phyloP scores from a whole-genome alignment of 1,139 yeast species.

The Wickerhamiella infanticola region DNA sequence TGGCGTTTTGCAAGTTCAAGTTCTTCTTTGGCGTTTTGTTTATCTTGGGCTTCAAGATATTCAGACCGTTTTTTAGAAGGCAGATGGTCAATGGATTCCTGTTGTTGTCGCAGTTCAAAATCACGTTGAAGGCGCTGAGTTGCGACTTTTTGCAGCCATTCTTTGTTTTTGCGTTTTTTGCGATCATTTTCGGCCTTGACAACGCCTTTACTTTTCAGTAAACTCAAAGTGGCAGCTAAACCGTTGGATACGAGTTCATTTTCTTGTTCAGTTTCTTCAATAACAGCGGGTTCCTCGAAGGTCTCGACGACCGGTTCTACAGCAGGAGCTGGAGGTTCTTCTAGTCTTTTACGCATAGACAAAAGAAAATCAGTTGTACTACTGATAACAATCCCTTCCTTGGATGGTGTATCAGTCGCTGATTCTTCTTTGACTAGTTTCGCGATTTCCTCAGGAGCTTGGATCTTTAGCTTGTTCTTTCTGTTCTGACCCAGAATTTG shows the following conservation, averaged over 20 bases:
- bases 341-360: neutral
- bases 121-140: conserved; percentile 18
- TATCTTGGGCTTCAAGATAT: conserved; percentile 29
- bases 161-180: conserved; percentile 17
- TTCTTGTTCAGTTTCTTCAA: neutral
- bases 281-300: no score
- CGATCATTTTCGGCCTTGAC: conserved; percentile 10
- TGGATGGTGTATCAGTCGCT: neutral
- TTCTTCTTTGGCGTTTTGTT: conserved; percentile 18
- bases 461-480: neutral
- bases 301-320: no score
- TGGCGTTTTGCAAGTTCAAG: conserved; percentile 22
- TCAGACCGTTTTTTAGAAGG: conserved; percentile 24
- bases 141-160: conserved; percentile 17
- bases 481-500: neutral
- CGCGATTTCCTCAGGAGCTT: neutral
- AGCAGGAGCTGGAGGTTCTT: no score
- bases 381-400: neutral
- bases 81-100: conserved; percentile 21
- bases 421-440: neutral
- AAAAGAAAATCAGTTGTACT: neutral
- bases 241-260: neutral
- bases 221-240: neutral
- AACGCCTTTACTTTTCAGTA: neutral
- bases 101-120: conserved; percentile 22